Percentiles rank a stretch among this genome's conserved stretches.
Evolutionary conservation across 768 basidiomycete genomes (phyloP).

Genomic region (Fomitopsis serialis): DNA sequence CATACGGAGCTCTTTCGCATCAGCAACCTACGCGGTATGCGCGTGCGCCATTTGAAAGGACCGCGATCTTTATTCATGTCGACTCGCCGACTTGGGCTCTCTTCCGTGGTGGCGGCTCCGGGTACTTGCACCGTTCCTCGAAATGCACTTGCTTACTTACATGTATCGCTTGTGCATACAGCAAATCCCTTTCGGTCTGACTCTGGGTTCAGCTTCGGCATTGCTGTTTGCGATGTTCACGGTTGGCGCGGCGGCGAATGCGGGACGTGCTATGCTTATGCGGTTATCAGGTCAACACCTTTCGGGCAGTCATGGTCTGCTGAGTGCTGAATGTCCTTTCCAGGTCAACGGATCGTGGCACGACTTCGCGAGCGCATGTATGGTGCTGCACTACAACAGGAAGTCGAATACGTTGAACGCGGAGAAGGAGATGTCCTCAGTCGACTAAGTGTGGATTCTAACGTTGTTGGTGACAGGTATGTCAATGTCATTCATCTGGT

Average conservation of each 20-base stretch:
- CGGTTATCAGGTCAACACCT: constrained; percentile 63
- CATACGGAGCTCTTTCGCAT: no score
- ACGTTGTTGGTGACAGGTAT: constrained; percentile 90
- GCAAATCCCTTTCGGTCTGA: constrained; percentile 78
- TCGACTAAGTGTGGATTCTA: constrained; percentile 85
- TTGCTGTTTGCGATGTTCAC: constrained; percentile 74
- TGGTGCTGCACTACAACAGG: constrained; percentile 77
- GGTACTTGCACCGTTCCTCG: no score
- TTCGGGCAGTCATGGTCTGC: background rate
- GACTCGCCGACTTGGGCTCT: no score
- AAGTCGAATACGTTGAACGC: constrained; percentile 88
- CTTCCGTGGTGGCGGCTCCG: no score
- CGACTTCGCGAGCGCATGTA: constrained; percentile 80
- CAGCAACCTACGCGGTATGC: no score
- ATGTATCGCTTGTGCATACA: constrained; percentile 21
- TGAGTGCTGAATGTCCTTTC: background rate
- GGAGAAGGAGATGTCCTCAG: constrained; percentile 94
- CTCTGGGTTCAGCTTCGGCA: constrained; percentile 74
- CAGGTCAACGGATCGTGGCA: constrained; percentile 86
- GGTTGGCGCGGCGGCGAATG: constrained; percentile 83
- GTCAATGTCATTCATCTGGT: constrained; percentile 8
- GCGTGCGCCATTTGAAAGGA: no score
- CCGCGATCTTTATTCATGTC: no score
- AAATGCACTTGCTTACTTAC: background rate
- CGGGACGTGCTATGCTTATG: constrained; percentile 80